Evolutionary conservation across 208 protist species (phyloP), one percentile per base, ranked within the genome.

Genomic region (Trypanosoma rangeli): DNA sequence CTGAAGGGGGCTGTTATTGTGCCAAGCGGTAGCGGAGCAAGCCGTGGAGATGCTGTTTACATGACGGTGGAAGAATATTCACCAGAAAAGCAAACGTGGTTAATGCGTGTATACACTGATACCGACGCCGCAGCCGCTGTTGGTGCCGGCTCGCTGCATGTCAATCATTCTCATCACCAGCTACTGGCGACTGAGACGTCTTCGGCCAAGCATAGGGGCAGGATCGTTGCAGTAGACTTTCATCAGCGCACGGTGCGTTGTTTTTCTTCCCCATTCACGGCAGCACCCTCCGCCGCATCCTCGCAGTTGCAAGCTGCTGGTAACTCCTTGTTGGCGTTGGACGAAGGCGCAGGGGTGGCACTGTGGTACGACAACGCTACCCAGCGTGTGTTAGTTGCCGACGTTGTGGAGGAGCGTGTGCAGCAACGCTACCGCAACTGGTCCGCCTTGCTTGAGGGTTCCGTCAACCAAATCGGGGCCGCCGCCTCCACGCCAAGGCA

Each of bases 401-500:
- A 93, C 69, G 59, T 83, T 20, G 69, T 90, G 39, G 71, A 65
- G 10, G 82, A 81, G 63, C 79, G 87, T 10, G 73, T 93, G 64
- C 74, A 84, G 64, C 75, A 78, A 60, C 84, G 87, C 26, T 90
- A 93, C 73, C 58, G 68, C n/a, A 68, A 70, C 46, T 88, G 83
- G 83, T 77, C 66, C 29, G 44, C 80, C 10, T 64, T 95, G 22
- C 71, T 95, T 39, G 70, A 70, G 13, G 86, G 87, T 42, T 78
- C 60, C 67, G 77, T 79, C 31, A 79, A 69, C 15, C 60, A 62
- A 33, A 52, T 87, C 24, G 84, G 82, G 7, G 64, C 60, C 28
- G 33, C 10, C 9, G 75, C 78, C n/a, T 70, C 75, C n/a, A 62
- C 67, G 28, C 64, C 59, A 29, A 33, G 77, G 56, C 67, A 76